Conservation (phyloP, 73 alveolate species). For the Paramecium sonneborni region DNA sequence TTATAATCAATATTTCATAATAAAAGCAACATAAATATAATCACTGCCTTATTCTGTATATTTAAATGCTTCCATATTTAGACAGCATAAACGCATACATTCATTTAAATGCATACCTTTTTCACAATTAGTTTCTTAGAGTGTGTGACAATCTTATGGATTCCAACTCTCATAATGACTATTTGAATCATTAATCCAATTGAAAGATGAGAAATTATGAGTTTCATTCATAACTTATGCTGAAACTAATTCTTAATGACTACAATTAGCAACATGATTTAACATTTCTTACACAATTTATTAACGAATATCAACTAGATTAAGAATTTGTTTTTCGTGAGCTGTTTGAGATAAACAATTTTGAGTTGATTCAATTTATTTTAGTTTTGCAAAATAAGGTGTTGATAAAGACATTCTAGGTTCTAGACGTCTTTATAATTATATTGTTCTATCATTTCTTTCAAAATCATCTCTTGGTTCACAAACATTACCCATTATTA, state of each 20-base stretch:
- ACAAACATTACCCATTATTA: conserved; percentile 4
- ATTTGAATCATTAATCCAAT: background rate
- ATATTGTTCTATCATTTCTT: background rate
- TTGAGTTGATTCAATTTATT: background rate
- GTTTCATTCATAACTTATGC: background rate
- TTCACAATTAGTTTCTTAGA: conserved; percentile 1
- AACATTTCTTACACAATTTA: conserved; percentile 1
- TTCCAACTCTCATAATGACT: background rate
- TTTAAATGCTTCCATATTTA: background rate
- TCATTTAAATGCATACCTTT: background rate
- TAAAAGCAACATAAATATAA: background rate
- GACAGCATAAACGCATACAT: background rate
- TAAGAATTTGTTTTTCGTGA: background rate
- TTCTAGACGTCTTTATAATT: background rate
- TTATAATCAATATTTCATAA: conserved; percentile 17
- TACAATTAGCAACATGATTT: background rate
- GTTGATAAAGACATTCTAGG: background rate
- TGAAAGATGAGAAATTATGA: background rate
- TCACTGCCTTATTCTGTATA: background rate
- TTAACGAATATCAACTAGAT: background rate
- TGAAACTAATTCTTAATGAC: background rate
- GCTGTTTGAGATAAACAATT: background rate
- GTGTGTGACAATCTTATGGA: conserved; percentile 4
- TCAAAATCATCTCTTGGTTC: conserved; percentile 8
- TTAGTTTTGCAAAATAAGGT: background rate